Conservation (phyloP, 163 green algal species). For the Chlamydomonas reinhardtii region DNA sequence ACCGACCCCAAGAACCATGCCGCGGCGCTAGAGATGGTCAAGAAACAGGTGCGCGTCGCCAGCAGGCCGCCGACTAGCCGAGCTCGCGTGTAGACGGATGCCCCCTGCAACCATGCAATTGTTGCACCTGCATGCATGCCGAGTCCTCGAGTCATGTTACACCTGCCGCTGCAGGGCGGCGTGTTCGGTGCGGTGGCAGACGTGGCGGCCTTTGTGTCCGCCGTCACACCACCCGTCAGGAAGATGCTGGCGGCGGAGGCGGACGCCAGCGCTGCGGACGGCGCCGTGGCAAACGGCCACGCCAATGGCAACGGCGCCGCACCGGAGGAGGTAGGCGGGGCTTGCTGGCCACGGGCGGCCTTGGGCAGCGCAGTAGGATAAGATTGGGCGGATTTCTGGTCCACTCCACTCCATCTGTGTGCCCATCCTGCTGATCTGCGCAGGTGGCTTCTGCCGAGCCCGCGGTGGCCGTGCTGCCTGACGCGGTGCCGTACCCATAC, state of each 20-base stretch:
- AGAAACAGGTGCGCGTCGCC: conserved; percentile 67
- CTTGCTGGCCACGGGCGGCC: too few species aligned
- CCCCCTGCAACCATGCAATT: too few species aligned
- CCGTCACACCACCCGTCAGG: conserved; percentile 22
- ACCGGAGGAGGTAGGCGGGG: neutral
- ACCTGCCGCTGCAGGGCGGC: conserved; percentile 70
- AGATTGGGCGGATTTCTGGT: too few species aligned
- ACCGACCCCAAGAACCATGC: conserved; percentile 73
- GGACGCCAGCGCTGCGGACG: neutral
- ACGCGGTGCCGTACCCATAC: conserved; percentile 54
- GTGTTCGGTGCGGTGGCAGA: conserved; percentile 70
- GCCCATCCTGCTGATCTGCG: too few species aligned
- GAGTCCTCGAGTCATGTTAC: too few species aligned
- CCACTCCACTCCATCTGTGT: too few species aligned
- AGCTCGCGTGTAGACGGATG: neutral
- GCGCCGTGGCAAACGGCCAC: neutral
- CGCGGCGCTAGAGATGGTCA: conserved; percentile 75
- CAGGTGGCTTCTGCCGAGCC: neutral
- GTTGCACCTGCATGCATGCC: too few species aligned
- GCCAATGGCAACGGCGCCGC: neutral
- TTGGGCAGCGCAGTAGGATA: too few species aligned
- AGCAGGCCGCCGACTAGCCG: too few species aligned
- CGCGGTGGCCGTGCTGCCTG: neutral
- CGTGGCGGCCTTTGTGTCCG: conserved; percentile 36
- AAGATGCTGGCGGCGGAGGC: neutral